These are phyloP conservation scores for Nakaseomyces nivariensis DNA, from an alignment of 1,139 yeast species.

Conservation along the genomic window DNA sequence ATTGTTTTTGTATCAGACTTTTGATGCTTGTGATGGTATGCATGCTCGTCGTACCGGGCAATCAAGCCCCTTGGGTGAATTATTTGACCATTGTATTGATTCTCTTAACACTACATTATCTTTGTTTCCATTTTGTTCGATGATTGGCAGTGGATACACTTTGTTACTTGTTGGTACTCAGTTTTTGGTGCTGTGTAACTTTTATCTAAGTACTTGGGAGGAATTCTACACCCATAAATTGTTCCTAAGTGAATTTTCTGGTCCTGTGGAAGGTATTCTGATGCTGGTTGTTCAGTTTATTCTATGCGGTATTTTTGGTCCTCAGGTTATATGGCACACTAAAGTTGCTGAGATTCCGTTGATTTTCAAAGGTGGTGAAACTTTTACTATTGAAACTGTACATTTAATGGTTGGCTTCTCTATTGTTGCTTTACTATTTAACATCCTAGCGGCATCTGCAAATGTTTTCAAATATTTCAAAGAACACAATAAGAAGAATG, in stretches of 20 bases:
- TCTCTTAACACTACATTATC: conserved; percentile 85
- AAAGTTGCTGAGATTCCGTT: conserved; percentile 9
- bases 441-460: conserved; percentile 58
- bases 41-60: conserved; percentile 91
- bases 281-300: conserved; percentile 48
- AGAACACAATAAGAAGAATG: conserved; percentile 19
- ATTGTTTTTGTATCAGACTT: conserved; percentile 82
- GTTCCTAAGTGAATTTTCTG: conserved; percentile 70
- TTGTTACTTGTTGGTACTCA: conserved; percentile 56
- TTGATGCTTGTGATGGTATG: conserved; percentile 93
- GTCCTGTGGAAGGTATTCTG: conserved; percentile 91
- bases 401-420: conserved; percentile 25
- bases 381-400: conserved; percentile 17
- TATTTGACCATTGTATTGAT: conserved; percentile 89
- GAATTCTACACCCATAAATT: conserved; percentile 85
- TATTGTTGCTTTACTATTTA: conserved; percentile 48
- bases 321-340: conserved; percentile 49
- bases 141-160: conserved; percentile 61
- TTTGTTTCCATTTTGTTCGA: conserved; percentile 60
- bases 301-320: conserved; percentile 61
- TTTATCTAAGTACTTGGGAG: conserved; percentile 91
- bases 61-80: conserved; percentile 88
- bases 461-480: conserved; percentile 54
- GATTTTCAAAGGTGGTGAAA: conserved; percentile 6
- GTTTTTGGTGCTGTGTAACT: conserved; percentile 69